phyloP scores from a whole-genome alignment of 75 land plant species.

The Sequoiadendron giganteum region DNA sequence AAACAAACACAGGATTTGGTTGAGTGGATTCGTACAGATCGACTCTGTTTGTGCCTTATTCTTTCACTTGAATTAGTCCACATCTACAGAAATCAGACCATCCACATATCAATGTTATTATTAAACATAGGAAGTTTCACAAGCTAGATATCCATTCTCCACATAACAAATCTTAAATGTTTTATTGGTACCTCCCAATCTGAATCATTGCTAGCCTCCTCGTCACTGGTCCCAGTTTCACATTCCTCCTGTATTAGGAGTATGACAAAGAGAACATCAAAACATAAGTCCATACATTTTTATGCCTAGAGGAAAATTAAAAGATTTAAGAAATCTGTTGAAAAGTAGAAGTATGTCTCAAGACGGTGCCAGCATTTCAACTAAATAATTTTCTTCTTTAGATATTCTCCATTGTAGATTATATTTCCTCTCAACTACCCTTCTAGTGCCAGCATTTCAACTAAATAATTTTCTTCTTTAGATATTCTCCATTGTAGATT shows the following conservation, averaged over 20 bases:
- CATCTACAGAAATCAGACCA: constrained; percentile 17
- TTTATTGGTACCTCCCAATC: constrained; percentile 40
- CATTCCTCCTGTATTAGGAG: constrained; percentile 12
- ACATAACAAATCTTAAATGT: neutral
- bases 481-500: neutral
- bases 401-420: neutral
- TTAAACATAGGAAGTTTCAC: neutral
- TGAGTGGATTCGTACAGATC: constrained; percentile 13
- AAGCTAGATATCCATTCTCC: constrained; percentile 3
- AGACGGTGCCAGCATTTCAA: neutral
- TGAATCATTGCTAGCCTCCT: constrained; percentile 15
- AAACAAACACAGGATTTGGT: neutral
- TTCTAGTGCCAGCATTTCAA: neutral
- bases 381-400: neutral
- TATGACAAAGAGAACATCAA: neutral
- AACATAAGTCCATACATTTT: neutral
- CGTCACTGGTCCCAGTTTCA: constrained; percentile 14
- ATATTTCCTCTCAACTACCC: neutral
- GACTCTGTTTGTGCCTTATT: constrained; percentile 15
- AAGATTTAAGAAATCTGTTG: neutral
- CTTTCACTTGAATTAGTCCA: constrained; percentile 25
- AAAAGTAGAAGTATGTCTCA: neutral
- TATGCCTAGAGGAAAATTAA: neutral
- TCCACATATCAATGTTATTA: neutral
- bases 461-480: neutral